A percentile compares a stretch with the other conserved stretches of the same genome.
phyloP scores from a whole-genome alignment of 2,329 filamentous ascomycete species.

The Curvularia sp. region DNA sequence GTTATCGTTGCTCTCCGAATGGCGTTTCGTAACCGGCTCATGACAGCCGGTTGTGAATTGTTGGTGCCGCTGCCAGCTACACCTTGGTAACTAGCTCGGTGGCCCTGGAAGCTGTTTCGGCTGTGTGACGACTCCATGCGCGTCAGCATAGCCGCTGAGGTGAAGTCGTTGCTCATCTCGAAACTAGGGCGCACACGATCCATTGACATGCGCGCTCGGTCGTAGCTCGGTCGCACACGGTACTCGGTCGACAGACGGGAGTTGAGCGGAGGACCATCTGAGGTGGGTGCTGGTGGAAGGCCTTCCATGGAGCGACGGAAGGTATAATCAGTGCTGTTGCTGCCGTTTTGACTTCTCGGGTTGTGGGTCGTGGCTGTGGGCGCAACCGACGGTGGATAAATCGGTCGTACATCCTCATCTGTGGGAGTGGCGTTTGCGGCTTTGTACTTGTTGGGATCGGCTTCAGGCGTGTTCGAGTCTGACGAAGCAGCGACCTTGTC shows the following conservation, averaged over 20 bases:
- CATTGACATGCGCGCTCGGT: conserved; percentile 84
- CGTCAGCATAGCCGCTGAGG: conserved; percentile 82
- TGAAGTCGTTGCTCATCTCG: conserved; percentile 89
- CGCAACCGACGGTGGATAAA: conserved; percentile 90
- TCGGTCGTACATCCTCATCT: conserved; percentile 87
- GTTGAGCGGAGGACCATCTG: conserved; percentile 39
- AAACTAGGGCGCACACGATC: conserved; percentile 84
- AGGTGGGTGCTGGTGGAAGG: conserved; percentile 31
- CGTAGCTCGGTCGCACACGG: conserved; percentile 78
- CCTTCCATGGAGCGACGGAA: conserved; percentile 51
- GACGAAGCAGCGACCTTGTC: conserved; percentile 57
- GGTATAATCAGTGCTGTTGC: conserved; percentile 92
- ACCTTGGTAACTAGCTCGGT: conserved; percentile 23
- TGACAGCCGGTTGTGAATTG: conserved; percentile 25
- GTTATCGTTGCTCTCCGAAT: conserved; percentile 44
- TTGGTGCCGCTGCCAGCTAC: conserved; percentile 1
- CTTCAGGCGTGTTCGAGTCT: conserved; percentile 66
- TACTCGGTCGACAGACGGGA: conserved; percentile 42
- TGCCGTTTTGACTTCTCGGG: conserved; percentile 84
- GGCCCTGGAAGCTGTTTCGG: conserved; percentile 37
- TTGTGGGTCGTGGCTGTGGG: conserved; percentile 73
- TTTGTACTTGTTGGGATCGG: conserved; percentile 51
- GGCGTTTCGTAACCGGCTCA: conserved; percentile 42
- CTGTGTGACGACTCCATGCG: conserved; percentile 74
- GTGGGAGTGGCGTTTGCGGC: conserved; percentile 58